phyloP scores from a whole-genome alignment of 2,329 filamentous ascomycete genomes.

The Pseudogymnoascus sp. region DNA sequence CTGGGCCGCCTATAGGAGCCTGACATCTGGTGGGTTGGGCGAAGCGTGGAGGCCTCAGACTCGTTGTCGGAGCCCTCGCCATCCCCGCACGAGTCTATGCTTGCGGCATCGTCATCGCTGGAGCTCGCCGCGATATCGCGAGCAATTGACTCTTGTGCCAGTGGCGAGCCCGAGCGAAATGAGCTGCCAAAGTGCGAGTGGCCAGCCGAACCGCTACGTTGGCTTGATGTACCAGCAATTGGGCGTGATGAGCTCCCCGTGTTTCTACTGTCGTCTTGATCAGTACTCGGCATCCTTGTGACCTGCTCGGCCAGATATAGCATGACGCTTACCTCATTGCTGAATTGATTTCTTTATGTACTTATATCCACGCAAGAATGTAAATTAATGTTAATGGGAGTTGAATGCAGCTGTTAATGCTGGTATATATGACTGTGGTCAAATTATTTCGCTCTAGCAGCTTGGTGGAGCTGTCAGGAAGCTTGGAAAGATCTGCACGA shows the following conservation, averaged over 20 bases:
- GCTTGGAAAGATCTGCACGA: background rate
- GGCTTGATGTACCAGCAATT: background rate
- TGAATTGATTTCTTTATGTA: background rate
- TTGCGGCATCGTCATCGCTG: slow-evolving; percentile 45
- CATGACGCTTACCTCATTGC: background rate
- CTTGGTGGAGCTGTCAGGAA: background rate
- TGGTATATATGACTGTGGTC: background rate
- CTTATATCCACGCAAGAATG: background rate
- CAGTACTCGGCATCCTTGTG: background rate
- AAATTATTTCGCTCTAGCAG: background rate
- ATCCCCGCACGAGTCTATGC: slow-evolving; percentile 30
- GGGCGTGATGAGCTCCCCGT: background rate
- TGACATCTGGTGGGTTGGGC: slow-evolving; percentile 43
- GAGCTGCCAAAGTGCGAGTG: slow-evolving; percentile 33
- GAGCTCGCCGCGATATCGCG: slow-evolving; percentile 56
- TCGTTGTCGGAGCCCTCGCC: slow-evolving; percentile 37
- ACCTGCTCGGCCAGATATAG: background rate
- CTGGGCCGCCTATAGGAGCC: slow-evolving; percentile 69
- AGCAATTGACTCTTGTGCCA: slow-evolving; percentile 58
- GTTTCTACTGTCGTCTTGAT: background rate
- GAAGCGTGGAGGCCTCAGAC: slow-evolving; percentile 29
- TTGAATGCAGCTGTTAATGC: background rate
- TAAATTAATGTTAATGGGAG: background rate
- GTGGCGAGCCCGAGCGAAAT: slow-evolving; percentile 53
- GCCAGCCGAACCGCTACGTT: slow-evolving; percentile 17